Percentiles rank a stretch among this genome's conserved stretches.
Conservation (phyloP, 331 rosid genomes). For the Prunus yedoensis region DNA sequence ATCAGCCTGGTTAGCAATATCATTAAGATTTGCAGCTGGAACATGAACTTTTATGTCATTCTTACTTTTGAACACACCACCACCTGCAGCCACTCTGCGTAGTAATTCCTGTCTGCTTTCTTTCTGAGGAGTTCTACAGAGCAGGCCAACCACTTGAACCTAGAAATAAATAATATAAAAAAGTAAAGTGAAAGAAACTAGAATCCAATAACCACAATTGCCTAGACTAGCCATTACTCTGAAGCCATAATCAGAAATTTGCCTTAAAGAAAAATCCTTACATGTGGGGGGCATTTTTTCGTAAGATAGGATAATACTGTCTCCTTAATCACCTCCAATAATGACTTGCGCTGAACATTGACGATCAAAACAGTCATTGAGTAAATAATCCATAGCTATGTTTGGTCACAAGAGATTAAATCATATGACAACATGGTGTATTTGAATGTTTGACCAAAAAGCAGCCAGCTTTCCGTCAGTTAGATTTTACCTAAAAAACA, state of each 20-base stretch:
- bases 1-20: slow-evolving; percentile 97
- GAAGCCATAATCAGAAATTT: slow-evolving; percentile 16
- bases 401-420: slow-evolving; percentile 9
- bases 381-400: slow-evolving; percentile 4
- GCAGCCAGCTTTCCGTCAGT: not conserved
- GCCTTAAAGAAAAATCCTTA: slow-evolving; percentile 41
- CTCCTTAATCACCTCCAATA: slow-evolving; percentile 93
- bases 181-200: not conserved
- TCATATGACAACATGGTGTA: not conserved
- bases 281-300: slow-evolving; percentile 90
- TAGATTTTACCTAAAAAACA: not conserved
- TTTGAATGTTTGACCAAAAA: not conserved
- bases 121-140: slow-evolving; percentile 83
- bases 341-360: slow-evolving; percentile 64
- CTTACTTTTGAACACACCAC: slow-evolving; percentile 70
- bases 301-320: slow-evolving; percentile 87
- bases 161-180: slow-evolving; percentile 20
- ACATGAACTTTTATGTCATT: slow-evolving; percentile 68
- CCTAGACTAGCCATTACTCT: not conserved
- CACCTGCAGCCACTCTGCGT: slow-evolving; percentile 93
- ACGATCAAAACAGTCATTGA: slow-evolving; percentile 7
- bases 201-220: not conserved
- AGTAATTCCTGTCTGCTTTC: slow-evolving; percentile 87
- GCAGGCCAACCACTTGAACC: slow-evolving; percentile 94
- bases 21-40: slow-evolving; percentile 88